Base-by-base conservation (phyloP, 495 filamentous ascomycete genomes). In the Xylaria nigripes region DNA sequence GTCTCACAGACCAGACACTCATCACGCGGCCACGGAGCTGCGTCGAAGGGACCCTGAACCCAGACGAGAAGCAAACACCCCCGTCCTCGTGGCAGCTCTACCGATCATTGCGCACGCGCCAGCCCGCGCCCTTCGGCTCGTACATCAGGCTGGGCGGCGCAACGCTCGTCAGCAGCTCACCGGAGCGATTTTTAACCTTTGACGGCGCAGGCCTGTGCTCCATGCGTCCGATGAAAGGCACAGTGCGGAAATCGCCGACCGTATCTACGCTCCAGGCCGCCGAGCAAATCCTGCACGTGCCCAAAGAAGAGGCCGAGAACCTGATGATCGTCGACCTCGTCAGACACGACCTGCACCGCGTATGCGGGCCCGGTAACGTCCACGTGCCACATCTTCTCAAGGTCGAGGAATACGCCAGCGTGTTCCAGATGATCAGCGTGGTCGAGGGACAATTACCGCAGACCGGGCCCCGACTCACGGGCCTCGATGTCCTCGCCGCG, bases 271-370 rank as follows among this genome's bases (percentile, higher is more conserved):
- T 84, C 40, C 78, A 73, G 12, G 74, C 85, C 58, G 92, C 91
- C 13, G 81, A 80, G 36, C 67, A 67, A 36, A 80, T 90, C 54
- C 79, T 96, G 3, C 75, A 83, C 46, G 78, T 86, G 1, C 83
- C 85, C 12, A 98, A 98, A 64, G 93, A 96, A 63, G 85, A 84
- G 61, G 91, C 93, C 12, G 93, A 98, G 70, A 96, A 96, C 62
- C 80, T 98, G 6, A 98, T 98, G 93, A 96, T 98, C 55, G 90
- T 95, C 1, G 93, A 96, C 70, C 75, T 98, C 6, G 90, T 95
- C 25, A 79, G 92, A 0, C 92, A 96, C 64, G 93, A 98, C 68
- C 74, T 98, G 19, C 87, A 92, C 66, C 81, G 83, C 32, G 83
- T 95, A 29, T 86, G 84, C 51, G 85, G 86, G 5, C 75, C 84